Evolutionary conservation across 768 basidiomycete species (phyloP).

Genomic region (Rubroboletus pulcherrimus): DNA sequence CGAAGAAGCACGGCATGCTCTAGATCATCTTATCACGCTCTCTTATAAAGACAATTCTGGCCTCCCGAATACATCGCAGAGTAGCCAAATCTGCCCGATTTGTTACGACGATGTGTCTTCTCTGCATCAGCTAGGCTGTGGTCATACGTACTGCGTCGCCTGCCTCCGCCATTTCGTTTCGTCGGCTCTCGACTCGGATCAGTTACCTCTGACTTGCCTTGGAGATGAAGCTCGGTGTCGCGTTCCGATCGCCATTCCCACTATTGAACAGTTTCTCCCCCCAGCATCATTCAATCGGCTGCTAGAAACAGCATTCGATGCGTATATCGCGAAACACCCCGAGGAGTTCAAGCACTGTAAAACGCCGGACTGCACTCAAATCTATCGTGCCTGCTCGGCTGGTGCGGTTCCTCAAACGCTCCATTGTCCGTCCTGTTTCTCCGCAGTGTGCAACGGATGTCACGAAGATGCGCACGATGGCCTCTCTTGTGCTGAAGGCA

Average conservation of each 20-base stretch:
- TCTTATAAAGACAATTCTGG: conserved; percentile 27
- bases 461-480: conserved; percentile 60
- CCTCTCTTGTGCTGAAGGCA: conserved; percentile 49
- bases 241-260: conserved; percentile 47
- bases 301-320: conserved; percentile 51
- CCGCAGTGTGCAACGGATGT: conserved; percentile 62
- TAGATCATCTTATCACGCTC: conserved; percentile 43
- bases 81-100: conserved; percentile 43
- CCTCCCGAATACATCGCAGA: conserved; percentile 1
- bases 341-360: conserved; percentile 70
- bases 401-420: conserved; percentile 37
- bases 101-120: conserved; percentile 43
- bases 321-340: conserved; percentile 54
- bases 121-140: conserved; percentile 54
- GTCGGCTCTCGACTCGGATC: conserved; percentile 50
- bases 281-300: conserved; percentile 52
- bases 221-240: conserved; percentile 61
- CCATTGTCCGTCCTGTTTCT: conserved; percentile 67
- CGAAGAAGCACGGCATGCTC: conserved; percentile 49
- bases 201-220: conserved; percentile 66
- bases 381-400: conserved; percentile 53
- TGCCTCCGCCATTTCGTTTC: conserved; percentile 58
- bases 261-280: conserved; percentile 49
- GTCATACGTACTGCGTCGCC: conserved; percentile 61
- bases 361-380: conserved; percentile 70